Base-by-base conservation (phyloP, 129 eudicot genomes). In the Helianthus annuus region DNA sequence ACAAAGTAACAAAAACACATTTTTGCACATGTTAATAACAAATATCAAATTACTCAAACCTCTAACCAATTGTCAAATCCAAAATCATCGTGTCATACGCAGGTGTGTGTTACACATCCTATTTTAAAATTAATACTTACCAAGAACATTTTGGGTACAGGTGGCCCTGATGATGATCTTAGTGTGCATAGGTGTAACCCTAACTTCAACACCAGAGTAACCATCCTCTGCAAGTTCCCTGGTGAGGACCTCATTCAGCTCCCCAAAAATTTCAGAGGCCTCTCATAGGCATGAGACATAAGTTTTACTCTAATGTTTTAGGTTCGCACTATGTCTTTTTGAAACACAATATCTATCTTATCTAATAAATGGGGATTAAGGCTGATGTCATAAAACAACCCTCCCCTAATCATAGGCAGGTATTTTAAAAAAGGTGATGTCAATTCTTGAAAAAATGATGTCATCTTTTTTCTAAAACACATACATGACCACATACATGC, bases 201-300 rank as follows among this genome's bases (percentile, higher is more conserved):
- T 85, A 62, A 90, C 97, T 82, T 90, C 97, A 5, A 91, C 97
- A 7, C 97, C 97, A 10, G 96, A 91, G 87, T 88, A 91, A 19
- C 97, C 97, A 74, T 91, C 96, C 74, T 91, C 96, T 0, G 97
- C 96, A 2, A 91, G 78, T 78, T 91, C 97, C 36, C 97, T 81
- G 46, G 96, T 88, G 63, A 91, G 80, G 9, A 91, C 92, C 73
- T 91, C 96, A 60, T 91, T 88, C 83, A 91, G 63, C 78, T 91
- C 97, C n/a, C n/a, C n/a, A n/a, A n/a, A n/a, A n/a, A n/a, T n/a
- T n/a, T n/a, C n/a, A n/a, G n/a, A n/a, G n/a, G n/a, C n/a, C n/a
- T n/a, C n/a, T n/a, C n/a, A n/a, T n/a, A n/a, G n/a, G n/a, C n/a
- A n/a, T n/a, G n/a, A n/a, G n/a, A n/a, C n/a, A n/a, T n/a, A n/a